Evolutionary conservation across 208 protist species (phyloP).

Genomic region (Wallacemonas sp.): DNA sequence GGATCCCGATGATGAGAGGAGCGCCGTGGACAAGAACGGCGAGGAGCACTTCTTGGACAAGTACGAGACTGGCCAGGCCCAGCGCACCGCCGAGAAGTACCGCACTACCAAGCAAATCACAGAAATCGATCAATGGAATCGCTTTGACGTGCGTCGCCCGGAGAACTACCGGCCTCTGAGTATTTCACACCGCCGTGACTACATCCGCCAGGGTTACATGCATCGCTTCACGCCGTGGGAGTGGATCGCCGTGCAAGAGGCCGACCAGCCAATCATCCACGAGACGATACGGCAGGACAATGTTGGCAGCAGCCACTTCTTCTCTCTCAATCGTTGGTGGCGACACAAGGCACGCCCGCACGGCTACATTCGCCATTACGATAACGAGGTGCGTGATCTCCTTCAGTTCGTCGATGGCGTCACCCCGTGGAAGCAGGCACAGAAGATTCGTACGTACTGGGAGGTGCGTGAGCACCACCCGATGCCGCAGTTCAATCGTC

Average conservation of each 20-base stretch:
- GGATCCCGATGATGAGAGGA: conserved; percentile 72
- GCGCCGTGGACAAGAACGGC: not conserved
- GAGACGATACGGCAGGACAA: conserved; percentile 83
- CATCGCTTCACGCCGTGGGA: conserved; percentile 90
- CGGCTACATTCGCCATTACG: conserved; percentile 88
- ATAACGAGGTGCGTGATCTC: conserved; percentile 87
- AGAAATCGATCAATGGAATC: conserved; percentile 82
- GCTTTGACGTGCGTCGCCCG: conserved; percentile 58
- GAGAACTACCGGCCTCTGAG: conserved; percentile 87
- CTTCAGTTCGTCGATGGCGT: conserved; percentile 88
- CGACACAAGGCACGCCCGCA: conserved; percentile 87
- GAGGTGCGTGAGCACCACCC: conserved; percentile 88
- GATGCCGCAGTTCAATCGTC: conserved; percentile 89
- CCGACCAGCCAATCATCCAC: conserved; percentile 82
- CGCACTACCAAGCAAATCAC: conserved; percentile 86
- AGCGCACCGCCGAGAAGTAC: conserved; percentile 26
- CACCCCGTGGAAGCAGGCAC: conserved; percentile 87
- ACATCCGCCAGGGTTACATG: conserved; percentile 84
- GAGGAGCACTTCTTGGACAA: conserved; percentile 87
- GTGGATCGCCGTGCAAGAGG: conserved; percentile 89
- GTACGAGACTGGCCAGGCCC: conserved; percentile 52
- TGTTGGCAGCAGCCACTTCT: conserved; percentile 69
- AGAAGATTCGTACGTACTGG: conserved; percentile 91
- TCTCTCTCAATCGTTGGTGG: conserved; percentile 85
- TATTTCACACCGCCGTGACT: conserved; percentile 85